These are phyloP conservation scores for Penicillium simplicissimum DNA, from an alignment of 495 filamentous ascomycete genomes.

Conservation along the genomic window DNA sequence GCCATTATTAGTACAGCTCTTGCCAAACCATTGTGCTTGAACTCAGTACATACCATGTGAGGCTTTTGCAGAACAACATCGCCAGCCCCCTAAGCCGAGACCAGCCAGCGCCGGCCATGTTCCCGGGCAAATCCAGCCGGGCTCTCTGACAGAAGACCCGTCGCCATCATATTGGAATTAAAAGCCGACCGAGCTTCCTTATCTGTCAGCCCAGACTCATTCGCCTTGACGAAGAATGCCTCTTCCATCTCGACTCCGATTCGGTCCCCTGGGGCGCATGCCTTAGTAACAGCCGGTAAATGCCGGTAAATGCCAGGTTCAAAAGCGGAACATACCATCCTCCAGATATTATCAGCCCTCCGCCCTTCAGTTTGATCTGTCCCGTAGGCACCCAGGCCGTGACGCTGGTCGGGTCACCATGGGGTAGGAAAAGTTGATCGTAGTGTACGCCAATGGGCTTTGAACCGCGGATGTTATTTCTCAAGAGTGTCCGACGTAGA, in stretches of 20 bases:
- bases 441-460: conserved; percentile 65
- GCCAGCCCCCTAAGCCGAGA: conserved; percentile 58
- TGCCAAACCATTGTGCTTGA: neutral
- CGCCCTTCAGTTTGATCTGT: conserved; percentile 56
- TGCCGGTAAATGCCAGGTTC: neutral
- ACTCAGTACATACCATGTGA: conserved; percentile 42
- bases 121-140: conserved; percentile 46
- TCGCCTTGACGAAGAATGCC: conserved; percentile 49
- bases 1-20: neutral
- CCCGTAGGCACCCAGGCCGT: conserved; percentile 69
- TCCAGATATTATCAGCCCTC: conserved; percentile 64
- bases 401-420: conserved; percentile 56
- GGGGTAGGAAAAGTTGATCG: conserved; percentile 65
- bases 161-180: conserved; percentile 58
- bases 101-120: conserved; percentile 52
- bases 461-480: conserved; percentile 60
- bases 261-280: conserved; percentile 27
- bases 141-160: conserved; percentile 48
- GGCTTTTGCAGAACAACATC: conserved; percentile 63
- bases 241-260: conserved; percentile 51
- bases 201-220: conserved; percentile 45
- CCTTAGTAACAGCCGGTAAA: conserved; percentile 5
- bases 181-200: conserved; percentile 55
- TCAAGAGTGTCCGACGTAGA: conserved; percentile 49
- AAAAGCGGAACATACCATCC: conserved; percentile 32